Base-by-base conservation (phyloP, 2,329 filamentous ascomycete genomes). In the Chaetomium olivaceum region DNA sequence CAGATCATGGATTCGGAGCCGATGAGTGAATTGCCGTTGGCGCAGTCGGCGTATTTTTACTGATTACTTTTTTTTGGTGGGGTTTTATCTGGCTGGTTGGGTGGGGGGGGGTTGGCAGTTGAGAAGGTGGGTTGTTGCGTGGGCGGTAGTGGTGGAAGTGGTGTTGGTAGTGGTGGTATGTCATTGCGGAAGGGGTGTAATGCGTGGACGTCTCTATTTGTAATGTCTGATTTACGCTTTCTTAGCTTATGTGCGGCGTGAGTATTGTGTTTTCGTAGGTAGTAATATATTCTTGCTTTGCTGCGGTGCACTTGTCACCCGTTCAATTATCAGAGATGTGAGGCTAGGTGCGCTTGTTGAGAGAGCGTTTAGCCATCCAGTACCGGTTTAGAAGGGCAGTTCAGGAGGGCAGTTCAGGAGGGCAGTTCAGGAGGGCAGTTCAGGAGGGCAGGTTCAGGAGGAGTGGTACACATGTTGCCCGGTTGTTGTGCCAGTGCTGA, bases 31-130 rank as follows among this genome's bases (percentile, higher is more conserved):
- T 76, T 97, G 77, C 93, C 93, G 7, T 80, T 97, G 75, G 88
- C 90, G 66, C 92, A 96, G 80, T 81, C 79, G 16, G 93, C 86
- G 74, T 96, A 88, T 77, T 86, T 93, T 60, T 96, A 90, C 76
- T 95, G n/a, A 11, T 57, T n/a, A n/a, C n/a, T n/a, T n/a, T 27
- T 48, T 39, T 54, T 52, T 16, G 48, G 48, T 19, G 23, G 11
- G 21, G n/a, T 19, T 5, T 6, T 21, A 6, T 33, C 9, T 33
- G 31, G 9, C 12, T 36, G 9, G 9, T 36, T 36, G 27, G 27
- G 31, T 33, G 36, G n/a, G n/a, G n/a, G n/a, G n/a, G n/a, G n/a
- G n/a, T n/a, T n/a, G n/a, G n/a, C n/a, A n/a, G 39, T n/a, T 21
- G 19, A 8, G 19, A 19, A 48, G n/a, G 43, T 0, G 43, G 43